Evolutionary conservation across 305 asterid genomes (phyloP).

Genomic region (Fraxinus baroniana): DNA sequence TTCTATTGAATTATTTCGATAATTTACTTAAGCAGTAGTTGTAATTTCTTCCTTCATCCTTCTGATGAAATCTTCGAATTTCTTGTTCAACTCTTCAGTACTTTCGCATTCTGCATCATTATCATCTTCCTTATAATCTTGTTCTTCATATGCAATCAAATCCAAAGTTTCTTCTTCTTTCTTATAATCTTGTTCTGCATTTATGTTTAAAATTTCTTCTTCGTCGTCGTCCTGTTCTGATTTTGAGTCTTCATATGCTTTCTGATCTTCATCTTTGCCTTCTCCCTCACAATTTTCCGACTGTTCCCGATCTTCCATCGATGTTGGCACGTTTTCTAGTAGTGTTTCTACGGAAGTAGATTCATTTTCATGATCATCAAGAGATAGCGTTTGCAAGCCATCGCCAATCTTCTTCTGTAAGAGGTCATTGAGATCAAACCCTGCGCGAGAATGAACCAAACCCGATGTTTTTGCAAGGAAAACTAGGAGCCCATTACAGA

Average conservation of each 20-base stretch:
- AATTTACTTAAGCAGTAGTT: slow-evolving; percentile 28
- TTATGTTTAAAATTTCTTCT: background rate
- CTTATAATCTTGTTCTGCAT: background rate
- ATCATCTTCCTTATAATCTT: background rate
- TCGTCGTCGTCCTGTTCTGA: background rate
- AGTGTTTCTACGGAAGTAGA: background rate
- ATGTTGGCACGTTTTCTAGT: background rate
- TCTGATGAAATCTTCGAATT: slow-evolving; percentile 43
- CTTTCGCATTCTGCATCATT: slow-evolving; percentile 11
- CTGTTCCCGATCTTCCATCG: background rate
- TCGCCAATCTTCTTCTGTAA: background rate
- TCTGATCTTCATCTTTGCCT: background rate
- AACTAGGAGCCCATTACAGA: slow-evolving; percentile 38
- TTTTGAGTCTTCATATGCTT: background rate
- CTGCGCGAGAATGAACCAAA: background rate
- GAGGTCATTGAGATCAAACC: slow-evolving; percentile 13
- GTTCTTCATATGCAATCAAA: background rate
- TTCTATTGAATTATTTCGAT: slow-evolving; percentile 1
- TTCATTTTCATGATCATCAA: background rate
- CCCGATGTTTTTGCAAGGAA: slow-evolving; percentile 31
- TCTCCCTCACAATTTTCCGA: background rate
- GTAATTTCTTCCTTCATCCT: slow-evolving; percentile 43
- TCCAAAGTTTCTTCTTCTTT: background rate
- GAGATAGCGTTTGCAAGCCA: background rate
- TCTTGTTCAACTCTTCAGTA: slow-evolving; percentile 41